phyloP scores from a whole-genome alignment of 139 green algal species.

The Chlamydomonas sp. region DNA sequence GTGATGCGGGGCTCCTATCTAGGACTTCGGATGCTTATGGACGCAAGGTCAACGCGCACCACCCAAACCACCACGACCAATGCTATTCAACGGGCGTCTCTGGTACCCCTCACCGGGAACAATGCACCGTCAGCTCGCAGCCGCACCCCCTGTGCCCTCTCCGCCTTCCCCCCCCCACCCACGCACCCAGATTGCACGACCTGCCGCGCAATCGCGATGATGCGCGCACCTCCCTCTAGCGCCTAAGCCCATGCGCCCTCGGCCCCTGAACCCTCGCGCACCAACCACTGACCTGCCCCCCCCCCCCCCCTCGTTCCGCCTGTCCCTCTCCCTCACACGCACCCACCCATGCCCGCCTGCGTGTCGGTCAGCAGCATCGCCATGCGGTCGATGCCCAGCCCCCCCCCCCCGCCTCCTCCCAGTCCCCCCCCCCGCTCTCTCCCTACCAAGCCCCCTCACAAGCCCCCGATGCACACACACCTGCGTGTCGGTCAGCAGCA shows the following conservation, averaged over 20 bases:
- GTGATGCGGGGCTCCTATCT: too few relatives aligned
- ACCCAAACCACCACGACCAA: not conserved
- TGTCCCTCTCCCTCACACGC: not conserved
- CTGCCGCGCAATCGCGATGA: too few relatives aligned
- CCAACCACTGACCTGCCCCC: not conserved
- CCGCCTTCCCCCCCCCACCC: too few relatives aligned
- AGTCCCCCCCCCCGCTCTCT: not conserved
- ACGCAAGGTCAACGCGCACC: not conserved
- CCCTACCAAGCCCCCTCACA: not conserved
- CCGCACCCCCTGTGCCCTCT: too few relatives aligned
- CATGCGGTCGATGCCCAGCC: not conserved
- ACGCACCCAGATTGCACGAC: too few relatives aligned
- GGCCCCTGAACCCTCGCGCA: too few relatives aligned
- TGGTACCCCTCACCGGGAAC: too few relatives aligned
- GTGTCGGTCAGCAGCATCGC: too few relatives aligned
- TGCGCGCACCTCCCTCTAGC: too few relatives aligned
- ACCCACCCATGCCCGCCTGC: slow-evolving; percentile 14
- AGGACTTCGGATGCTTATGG: too few relatives aligned
- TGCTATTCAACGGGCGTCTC: not conserved
- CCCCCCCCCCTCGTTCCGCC: not conserved
- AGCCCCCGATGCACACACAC: not conserved
- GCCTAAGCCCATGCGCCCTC: too few relatives aligned
- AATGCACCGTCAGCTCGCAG: too few relatives aligned
- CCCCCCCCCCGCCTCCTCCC: not conserved
- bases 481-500: slow-evolving; percentile 92